phyloP scores from a whole-genome alignment of 2,329 filamentous ascomycete genomes.

The Sporothrix protearum region DNA sequence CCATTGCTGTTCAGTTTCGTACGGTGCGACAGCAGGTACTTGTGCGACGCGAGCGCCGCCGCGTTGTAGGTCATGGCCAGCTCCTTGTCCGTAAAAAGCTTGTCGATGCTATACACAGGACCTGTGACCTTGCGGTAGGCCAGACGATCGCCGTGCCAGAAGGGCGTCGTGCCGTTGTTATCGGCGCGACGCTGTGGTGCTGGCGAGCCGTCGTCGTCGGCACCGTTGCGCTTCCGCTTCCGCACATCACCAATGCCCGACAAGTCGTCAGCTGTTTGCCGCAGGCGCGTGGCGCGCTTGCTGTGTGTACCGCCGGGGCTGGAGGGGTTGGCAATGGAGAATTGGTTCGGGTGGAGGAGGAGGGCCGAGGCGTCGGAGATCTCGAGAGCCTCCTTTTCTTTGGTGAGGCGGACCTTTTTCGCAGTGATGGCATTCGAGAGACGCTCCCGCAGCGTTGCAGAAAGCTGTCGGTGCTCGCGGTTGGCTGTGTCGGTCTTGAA shows the following conservation, averaged over 20 bases:
- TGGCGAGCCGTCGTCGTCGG: slow-evolving; percentile 59
- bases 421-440: slow-evolving; percentile 62
- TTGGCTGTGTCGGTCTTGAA: slow-evolving; percentile 62
- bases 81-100: slow-evolving; percentile 68
- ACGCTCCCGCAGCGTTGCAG: slow-evolving; percentile 61
- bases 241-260: slow-evolving; percentile 53
- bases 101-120: slow-evolving; percentile 63
- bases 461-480: slow-evolving; percentile 58
- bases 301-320: slow-evolving; percentile 61
- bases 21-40: slow-evolving; percentile 58
- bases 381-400: slow-evolving; percentile 65
- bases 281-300: slow-evolving; percentile 60
- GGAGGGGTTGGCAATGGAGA: slow-evolving; percentile 60
- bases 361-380: slow-evolving; percentile 64
- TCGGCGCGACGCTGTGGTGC: slow-evolving; percentile 57
- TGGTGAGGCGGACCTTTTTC: slow-evolving; percentile 61
- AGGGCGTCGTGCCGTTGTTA: slow-evolving; percentile 54
- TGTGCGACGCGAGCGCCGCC: slow-evolving; percentile 59
- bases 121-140: slow-evolving; percentile 55
- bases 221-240: slow-evolving; percentile 59
- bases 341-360: slow-evolving; percentile 65
- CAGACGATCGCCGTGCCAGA: slow-evolving; percentile 61
- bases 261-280: slow-evolving; percentile 59
- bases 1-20: slow-evolving; percentile 49
- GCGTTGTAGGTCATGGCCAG: slow-evolving; percentile 62